Evolutionary conservation across 2,329 filamentous ascomycete species (phyloP).

Genomic region (Xylariaceae sp.): DNA sequence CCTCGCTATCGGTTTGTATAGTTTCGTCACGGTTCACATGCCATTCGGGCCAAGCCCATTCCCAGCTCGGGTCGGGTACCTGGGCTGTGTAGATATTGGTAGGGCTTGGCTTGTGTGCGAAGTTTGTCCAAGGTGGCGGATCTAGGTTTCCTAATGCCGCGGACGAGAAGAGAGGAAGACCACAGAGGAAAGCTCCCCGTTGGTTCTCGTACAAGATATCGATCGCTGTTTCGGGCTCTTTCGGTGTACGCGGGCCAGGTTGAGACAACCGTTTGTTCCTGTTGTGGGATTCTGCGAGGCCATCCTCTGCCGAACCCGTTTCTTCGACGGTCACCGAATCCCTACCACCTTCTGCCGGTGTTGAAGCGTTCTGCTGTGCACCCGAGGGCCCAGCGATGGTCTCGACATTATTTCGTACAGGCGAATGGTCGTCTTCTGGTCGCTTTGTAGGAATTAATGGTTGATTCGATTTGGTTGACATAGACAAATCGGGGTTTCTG

Average conservation of each 20-base stretch:
- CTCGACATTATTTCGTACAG: slow-evolving; percentile 11
- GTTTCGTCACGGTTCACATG: slow-evolving; percentile 71
- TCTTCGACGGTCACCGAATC: slow-evolving; percentile 5
- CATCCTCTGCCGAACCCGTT: slow-evolving; percentile 7
- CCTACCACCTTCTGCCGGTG: slow-evolving; percentile 5
- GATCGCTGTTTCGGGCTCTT: slow-evolving; percentile 59
- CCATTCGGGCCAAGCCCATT: slow-evolving; percentile 78
- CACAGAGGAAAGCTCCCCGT: slow-evolving; percentile 86
- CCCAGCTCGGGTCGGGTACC: slow-evolving; percentile 92
- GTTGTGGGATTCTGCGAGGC: slow-evolving; percentile 3
- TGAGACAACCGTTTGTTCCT: slow-evolving; percentile 8
- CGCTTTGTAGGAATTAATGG: slow-evolving; percentile 26
- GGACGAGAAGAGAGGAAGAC: slow-evolving; percentile 84
- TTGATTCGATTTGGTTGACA: slow-evolving; percentile 24
- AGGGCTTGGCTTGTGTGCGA: slow-evolving; percentile 60
- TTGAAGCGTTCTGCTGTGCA: slow-evolving; percentile 8
- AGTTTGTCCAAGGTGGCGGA: slow-evolving; percentile 83
- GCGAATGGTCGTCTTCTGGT: slow-evolving; percentile 12
- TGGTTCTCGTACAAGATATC: slow-evolving; percentile 97
- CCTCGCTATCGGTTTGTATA: slow-evolving; percentile 73
- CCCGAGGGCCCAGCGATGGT: slow-evolving; percentile 22
- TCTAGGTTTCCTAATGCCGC: slow-evolving; percentile 85
- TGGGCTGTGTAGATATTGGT: slow-evolving; percentile 82
- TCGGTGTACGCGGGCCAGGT: slow-evolving; percentile 11
- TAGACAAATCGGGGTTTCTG: slow-evolving; percentile 17